Base-by-base conservation (phyloP, 805 yeast species). In the Pichia nanzhaoensis region DNA sequence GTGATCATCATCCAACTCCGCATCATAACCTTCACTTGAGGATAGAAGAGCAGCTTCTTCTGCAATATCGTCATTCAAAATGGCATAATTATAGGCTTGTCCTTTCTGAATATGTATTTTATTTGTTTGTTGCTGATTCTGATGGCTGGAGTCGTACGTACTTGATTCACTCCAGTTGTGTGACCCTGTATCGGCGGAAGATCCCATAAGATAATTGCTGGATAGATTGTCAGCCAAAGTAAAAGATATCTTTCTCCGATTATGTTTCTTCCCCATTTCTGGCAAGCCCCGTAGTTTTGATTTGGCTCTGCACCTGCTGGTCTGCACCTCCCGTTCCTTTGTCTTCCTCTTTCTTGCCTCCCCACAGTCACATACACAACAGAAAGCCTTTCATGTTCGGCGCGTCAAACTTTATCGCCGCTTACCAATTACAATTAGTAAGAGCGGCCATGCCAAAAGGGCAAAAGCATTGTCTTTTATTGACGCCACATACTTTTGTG, bases 1-100 rank as follows among this genome's bases (percentile, higher is more conserved):
- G n/a, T 5, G 33, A 31, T 17, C 21, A 18, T 39, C 48, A 9
- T 50, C 54, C 5, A 46, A 37, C 22, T 51, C 55, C 9, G 43
- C 55, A 31, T 66, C 33, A 64, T 71, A 16, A 13, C 46, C 48
- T 22, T 48, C 50, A 38, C 47, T 44, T 27, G 49, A 42, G 3
- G 49, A 45, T 12, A 64, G 62, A 6, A 65, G 60, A 35, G 69
- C 57, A 1, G 72, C 59, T 4, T 75, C 73, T 35, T 69, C 75
- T 39, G 68, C 67, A 3, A 64, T 56, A 42, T 69, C 67, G 30
- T 53, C 60, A 19, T 41, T 40, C 3, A 47, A 24, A 30, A 44
- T 19, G 8, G 55, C 49, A 30, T 41, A 44, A 16, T 31, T 33
- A 30, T 49, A 42, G 10, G 45, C 50, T 14, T 42, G 41, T 3